Percentiles rank a stretch among this genome's conserved stretches.
Evolutionary conservation across 2,329 filamentous ascomycete species (phyloP).

Genomic region (Aspergillus pseudotamarii): DNA sequence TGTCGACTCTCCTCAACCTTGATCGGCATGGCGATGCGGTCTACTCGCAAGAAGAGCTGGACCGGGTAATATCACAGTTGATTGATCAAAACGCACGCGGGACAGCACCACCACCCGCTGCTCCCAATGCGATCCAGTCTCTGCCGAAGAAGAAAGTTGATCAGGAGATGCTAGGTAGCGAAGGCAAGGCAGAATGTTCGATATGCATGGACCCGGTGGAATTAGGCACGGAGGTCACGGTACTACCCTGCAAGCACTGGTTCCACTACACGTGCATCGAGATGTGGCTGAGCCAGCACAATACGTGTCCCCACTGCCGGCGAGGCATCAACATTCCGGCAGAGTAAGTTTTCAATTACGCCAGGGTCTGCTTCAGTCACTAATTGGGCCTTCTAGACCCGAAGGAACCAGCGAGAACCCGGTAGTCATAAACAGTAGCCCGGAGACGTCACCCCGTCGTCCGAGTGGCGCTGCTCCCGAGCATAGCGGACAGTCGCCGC

Average conservation of each 20-base stretch:
- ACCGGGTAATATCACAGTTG: slow-evolving; percentile 81
- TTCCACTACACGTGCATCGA: slow-evolving; percentile 84
- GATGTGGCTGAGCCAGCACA: slow-evolving; percentile 85
- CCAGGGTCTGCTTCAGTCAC: neutral
- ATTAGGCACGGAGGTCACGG: slow-evolving; percentile 71
- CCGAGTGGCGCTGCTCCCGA: slow-evolving; percentile 1
- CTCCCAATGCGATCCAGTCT: slow-evolving; percentile 71
- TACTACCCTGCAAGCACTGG: slow-evolving; percentile 88
- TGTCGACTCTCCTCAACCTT: slow-evolving; percentile 45
- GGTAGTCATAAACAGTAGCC: slow-evolving; percentile 21
- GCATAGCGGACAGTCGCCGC: slow-evolving; percentile 2
- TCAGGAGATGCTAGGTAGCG: slow-evolving; percentile 68
- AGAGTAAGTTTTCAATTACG: slow-evolving; percentile 23
- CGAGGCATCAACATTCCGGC: slow-evolving; percentile 36
- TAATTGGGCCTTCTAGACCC: slow-evolving; percentile 7
- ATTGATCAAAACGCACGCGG: slow-evolving; percentile 79
- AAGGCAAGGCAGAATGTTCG: slow-evolving; percentile 77
- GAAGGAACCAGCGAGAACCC: slow-evolving; percentile 22
- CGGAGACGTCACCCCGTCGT: slow-evolving; percentile 17
- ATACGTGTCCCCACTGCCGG: slow-evolving; percentile 74
- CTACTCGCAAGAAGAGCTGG: slow-evolving; percentile 86
- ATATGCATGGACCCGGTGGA: slow-evolving; percentile 91
- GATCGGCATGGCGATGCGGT: slow-evolving; percentile 73
- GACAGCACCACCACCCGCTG: slow-evolving; percentile 80
- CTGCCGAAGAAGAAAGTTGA: slow-evolving; percentile 73